phyloP scores from a whole-genome alignment of 495 filamentous ascomycete species.

The Xylaria intraflava region DNA sequence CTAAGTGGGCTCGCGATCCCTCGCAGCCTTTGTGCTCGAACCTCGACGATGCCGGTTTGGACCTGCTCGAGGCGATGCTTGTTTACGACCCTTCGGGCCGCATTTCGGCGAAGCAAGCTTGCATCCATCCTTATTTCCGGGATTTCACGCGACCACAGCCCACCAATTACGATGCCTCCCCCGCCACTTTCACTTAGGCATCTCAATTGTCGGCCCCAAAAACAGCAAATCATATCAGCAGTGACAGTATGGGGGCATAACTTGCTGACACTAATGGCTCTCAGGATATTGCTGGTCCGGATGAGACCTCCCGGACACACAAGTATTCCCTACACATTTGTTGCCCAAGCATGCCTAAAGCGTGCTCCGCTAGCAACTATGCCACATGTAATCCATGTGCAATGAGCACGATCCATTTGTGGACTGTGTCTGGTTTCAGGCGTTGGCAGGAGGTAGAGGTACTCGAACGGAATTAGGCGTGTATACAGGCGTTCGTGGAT shows the following conservation, averaged over 20 bases:
- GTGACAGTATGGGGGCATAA: neutral
- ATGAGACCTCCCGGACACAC: neutral
- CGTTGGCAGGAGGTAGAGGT: neutral
- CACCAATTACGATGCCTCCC: constrained; percentile 31
- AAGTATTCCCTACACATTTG: constrained; percentile 5
- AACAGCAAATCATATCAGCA: neutral
- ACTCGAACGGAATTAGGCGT: neutral
- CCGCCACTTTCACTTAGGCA: constrained; percentile 33
- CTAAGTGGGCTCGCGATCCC: constrained; percentile 82
- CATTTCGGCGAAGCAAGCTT: constrained; percentile 93
- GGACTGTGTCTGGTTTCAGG: constrained; percentile 5
- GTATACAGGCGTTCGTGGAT: neutral
- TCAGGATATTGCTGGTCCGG: constrained; percentile 7
- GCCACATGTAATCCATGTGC: neutral
- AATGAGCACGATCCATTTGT: neutral
- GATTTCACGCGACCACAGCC: constrained; percentile 45
- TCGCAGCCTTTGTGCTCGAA: constrained; percentile 44
- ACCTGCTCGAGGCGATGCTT: constrained; percentile 86
- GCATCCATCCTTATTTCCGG: constrained; percentile 87
- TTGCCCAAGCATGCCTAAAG: constrained; percentile 4
- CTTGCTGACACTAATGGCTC: neutral
- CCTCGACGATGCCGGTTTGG: constrained; percentile 68
- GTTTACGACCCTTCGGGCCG: constrained; percentile 92
- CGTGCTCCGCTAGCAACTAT: neutral
- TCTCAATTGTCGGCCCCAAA: neutral